phyloP scores from a whole-genome alignment of 441 rosid species.

The Iberis amara region DNA sequence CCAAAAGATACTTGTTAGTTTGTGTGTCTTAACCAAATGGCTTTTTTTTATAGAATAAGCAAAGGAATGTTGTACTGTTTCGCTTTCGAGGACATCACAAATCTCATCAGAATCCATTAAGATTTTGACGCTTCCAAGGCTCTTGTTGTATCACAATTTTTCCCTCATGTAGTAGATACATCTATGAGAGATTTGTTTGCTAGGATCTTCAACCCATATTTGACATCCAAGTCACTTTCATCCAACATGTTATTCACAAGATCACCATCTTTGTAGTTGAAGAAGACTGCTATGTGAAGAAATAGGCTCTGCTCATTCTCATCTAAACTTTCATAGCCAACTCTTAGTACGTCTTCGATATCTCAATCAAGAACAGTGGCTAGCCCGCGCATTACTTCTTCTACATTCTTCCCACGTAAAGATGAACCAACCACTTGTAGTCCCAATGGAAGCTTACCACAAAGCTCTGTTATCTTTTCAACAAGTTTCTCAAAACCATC shows the following conservation, averaged over 20 bases:
- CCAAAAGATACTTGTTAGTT: too few species aligned
- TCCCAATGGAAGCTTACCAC: slow-evolving; percentile 29
- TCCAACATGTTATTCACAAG: not conserved
- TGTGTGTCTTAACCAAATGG: too few species aligned
- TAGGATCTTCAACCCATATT: not conserved
- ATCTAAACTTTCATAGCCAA: slow-evolving; percentile 1
- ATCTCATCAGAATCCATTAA: not conserved
- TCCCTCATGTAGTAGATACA: not conserved
- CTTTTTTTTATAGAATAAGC: too few species aligned
- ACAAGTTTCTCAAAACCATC: slow-evolving; percentile 14
- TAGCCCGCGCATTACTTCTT: not conserved
- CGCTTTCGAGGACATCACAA: slow-evolving; percentile 4
- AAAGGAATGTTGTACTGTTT: not conserved
- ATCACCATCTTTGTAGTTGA: not conserved
- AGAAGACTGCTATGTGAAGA: slow-evolving; percentile 13
- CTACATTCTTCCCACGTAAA: not conserved
- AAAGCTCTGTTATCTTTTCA: not conserved
- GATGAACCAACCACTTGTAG: slow-evolving; percentile 28
- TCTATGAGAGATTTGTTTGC: not conserved
- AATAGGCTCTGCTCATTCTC: not conserved
- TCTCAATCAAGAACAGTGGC: slow-evolving; percentile 4
- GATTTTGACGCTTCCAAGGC: not conserved
- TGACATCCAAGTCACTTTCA: not conserved
- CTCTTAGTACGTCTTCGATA: not conserved
- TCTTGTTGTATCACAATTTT: slow-evolving; percentile 4